phyloP scores from a whole-genome alignment of 169 alveolate species.

The Haemoproteus tartakovskyi region DNA sequence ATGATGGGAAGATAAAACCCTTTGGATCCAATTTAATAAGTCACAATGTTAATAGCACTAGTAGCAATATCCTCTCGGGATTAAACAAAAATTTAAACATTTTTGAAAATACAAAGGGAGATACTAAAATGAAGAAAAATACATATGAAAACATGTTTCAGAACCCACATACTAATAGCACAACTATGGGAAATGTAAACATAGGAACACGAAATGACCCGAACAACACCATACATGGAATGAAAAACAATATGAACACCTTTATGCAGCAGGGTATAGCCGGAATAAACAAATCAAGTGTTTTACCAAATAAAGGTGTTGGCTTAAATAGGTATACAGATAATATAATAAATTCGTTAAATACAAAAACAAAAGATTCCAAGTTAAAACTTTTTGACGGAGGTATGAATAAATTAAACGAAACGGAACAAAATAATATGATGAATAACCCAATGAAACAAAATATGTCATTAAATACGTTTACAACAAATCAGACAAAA shows the following conservation, averaged over 20 bases:
- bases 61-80: no score
- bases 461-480: constrained; percentile 9
- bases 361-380: neutral
- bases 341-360: constrained; percentile 1
- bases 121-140: constrained; percentile 9
- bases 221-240: neutral
- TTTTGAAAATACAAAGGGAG: neutral
- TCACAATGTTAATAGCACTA: no score
- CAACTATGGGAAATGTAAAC: neutral
- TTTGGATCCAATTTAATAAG: no score
- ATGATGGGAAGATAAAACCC: neutral
- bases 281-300: neutral
- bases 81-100: neutral
- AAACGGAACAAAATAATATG: neutral
- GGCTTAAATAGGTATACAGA: no score
- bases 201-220: no score
- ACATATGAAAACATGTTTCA: constrained; percentile 10
- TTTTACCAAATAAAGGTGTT: no score
- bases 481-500: no score
- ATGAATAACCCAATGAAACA: neutral
- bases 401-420: neutral
- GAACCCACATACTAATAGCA: constrained; percentile 3
- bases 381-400: constrained; percentile 6
- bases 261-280: neutral
- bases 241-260: constrained; percentile 5